Evolutionary conservation across 805 yeast species (phyloP).

Genomic region (Candida stauntonica): DNA sequence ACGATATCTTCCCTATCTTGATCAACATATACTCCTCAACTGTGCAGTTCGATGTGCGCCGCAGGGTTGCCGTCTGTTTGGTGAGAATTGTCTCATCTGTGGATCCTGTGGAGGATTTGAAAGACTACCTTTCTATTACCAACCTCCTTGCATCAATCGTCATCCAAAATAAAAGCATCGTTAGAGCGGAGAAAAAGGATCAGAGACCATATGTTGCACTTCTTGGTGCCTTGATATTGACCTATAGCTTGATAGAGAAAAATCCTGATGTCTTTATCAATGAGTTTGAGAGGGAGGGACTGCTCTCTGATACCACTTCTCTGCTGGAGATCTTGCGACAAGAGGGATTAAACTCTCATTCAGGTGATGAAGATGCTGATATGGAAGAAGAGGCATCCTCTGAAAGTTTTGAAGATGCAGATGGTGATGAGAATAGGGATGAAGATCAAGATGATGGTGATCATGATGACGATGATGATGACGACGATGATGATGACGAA

Average conservation of each 20-base stretch:
- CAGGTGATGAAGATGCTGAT: constrained; percentile 27
- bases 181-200: constrained; percentile 23
- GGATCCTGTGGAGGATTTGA: constrained; percentile 30
- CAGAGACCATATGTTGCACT: constrained; percentile 35
- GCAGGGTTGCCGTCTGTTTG: constrained; percentile 49
- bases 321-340: constrained; percentile 29
- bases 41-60: constrained; percentile 61
- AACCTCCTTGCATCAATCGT: constrained; percentile 56
- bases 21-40: constrained; percentile 67
- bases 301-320: constrained; percentile 45
- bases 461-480: constrained; percentile 7
- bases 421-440: constrained; percentile 22
- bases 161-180: constrained; percentile 43
- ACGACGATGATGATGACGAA: constrained; percentile 1
- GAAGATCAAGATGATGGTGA: constrained; percentile 20
- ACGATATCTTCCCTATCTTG: constrained; percentile 46
- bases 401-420: constrained; percentile 20
- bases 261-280: constrained; percentile 41
- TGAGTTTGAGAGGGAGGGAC: constrained; percentile 67
- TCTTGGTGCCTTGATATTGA: constrained; percentile 47
- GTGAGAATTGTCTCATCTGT: constrained; percentile 46
- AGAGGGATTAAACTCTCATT: constrained; percentile 15
- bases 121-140: constrained; percentile 34
- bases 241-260: constrained; percentile 39
- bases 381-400: constrained; percentile 1